A percentile compares a stretch with the other conserved stretches of the same genome.
Evolutionary conservation across 306 rosid species (phyloP).

Genomic region (Dryas drummondii): DNA sequence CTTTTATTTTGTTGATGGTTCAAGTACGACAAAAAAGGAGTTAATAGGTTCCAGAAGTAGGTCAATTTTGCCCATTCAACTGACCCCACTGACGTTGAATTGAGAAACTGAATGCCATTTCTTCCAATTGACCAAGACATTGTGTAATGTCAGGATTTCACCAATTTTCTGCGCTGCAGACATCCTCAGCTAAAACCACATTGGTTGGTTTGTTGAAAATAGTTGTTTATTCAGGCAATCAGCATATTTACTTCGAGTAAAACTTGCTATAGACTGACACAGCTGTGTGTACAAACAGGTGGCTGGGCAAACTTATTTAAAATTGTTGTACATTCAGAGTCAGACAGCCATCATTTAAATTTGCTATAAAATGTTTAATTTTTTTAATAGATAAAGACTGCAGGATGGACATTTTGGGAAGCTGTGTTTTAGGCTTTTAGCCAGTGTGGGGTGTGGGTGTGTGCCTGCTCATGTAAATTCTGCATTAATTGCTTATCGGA

Average conservation of each 20-base stretch:
- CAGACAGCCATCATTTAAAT: neutral
- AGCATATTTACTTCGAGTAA: neutral
- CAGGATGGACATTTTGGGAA: neutral
- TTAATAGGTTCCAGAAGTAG: slow-evolving; percentile 34
- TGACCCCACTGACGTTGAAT: slow-evolving; percentile 13
- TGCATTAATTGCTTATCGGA: slow-evolving; percentile 32
- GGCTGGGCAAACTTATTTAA: neutral
- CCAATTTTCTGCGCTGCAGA: slow-evolving; percentile 4
- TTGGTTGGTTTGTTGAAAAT: neutral
- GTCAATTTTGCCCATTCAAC: slow-evolving; percentile 25
- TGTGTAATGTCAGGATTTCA: neutral
- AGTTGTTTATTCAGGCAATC: neutral
- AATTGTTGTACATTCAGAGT: neutral
- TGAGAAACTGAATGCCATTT: slow-evolving; percentile 19
- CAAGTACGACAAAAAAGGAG: slow-evolving; percentile 17
- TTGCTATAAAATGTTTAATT: neutral
- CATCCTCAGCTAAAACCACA: slow-evolving; percentile 8
- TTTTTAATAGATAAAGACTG: neutral
- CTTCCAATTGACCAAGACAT: slow-evolving; percentile 14
- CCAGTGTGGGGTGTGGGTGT: neutral
- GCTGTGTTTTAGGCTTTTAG: slow-evolving; percentile 16
- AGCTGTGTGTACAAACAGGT: neutral
- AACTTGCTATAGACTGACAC: neutral
- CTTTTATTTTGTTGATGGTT: slow-evolving; percentile 7
- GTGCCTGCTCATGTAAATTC: slow-evolving; percentile 5